Evolutionary conservation across 2,329 filamentous ascomycete genomes (phyloP), one percentile per base, ranked within the genome.

Genomic region (Trichophyton verrucosum): DNA sequence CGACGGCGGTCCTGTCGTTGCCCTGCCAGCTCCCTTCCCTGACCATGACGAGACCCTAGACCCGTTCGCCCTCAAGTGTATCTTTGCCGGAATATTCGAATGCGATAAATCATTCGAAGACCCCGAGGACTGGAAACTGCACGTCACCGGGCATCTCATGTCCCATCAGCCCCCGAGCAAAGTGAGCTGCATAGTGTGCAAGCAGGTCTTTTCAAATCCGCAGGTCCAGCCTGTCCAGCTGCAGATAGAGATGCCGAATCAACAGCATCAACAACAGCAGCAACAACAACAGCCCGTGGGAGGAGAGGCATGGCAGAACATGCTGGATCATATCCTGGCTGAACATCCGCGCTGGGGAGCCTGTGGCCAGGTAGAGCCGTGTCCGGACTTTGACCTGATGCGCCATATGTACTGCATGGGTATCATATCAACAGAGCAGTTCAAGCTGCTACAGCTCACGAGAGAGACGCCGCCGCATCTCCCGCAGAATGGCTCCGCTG

Each of bases 71-170:
- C 47, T 44, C 22, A 65, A 66, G 22, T 78, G 76, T 61, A 69
- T 77, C n/a, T 78, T 78, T 68, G 57, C 38, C 5, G 72, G 76
- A 62, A 71, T 76, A 60, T 69, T 78, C 6, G 72, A 76, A 64
- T 78, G 76, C 64, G 68, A 74, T 9, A 67, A 73, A 56, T 69
- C 69, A 9, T 77, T 76, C 61, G 68, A 72, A 49, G 69, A 74
- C 46, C 66, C 68, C 30, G 68, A 71, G 5, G 64, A 72, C 36
- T 78, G 76, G 75, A 74, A 74, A 58, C 73, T 68, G 7, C 76
- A 78, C 64, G 74, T 78, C 53, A 69, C 75, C 24, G 75, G 75
- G 58, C 76, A 78, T 62, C 77, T 78, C 62, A 72, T 72, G 13
- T 71, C 72, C 1, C 70, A 74, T 58, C 68, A 71, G 38, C 69